Evolutionary conservation across 108 stramenopile genomes (phyloP), one percentile per base, ranked within the genome.

Genomic region (Poteriospumella lacustris): DNA sequence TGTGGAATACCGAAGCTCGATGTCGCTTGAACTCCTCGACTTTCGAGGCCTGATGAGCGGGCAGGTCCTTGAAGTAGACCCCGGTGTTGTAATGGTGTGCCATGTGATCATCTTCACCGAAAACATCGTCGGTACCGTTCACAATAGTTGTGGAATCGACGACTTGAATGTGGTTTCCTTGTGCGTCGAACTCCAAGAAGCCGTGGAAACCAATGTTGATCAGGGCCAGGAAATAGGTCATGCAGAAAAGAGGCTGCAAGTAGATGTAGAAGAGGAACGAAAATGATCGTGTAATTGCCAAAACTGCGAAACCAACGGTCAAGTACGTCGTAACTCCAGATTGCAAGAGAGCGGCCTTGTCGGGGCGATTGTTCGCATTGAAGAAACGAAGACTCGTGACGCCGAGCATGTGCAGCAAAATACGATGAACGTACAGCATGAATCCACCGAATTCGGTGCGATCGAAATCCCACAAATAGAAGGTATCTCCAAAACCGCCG

Each of bases 31-130:
- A 76, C 76, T 76, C 76, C 5, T 31, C 34, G 38, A 29, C n/a
- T 36, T 76, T 1, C 28, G 42, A 52, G 5, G 2, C n/a, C 76
- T 76, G 76, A 56, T 76, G 76, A 2, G 31, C 76, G 36, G 76
- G 29, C 52, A 76, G 58, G 39, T 76, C 76, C 24, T 12, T 58
- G 26, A 19, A 76, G 58, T 58, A 76, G 36, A 76, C 76, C 3
- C 58, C 31, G n/a, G 44, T 36, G 76, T 52, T 5, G 38, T 76
- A 76, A n/a, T 76, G 76, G 38, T 76, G 76, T 2, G 76, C 76
- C 76, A 76, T 76, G 39, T 76, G 76, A 26, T 76, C 76, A 64
- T 76, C 76, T 59, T 76, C 76, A 3, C 76, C 76, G 60, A 58
- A 76, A 19, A 44, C 2, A 58, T 76, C 76, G 19, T 76, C 76